A percentile compares a stretch with the other conserved stretches of the same genome.
phyloP scores from a whole-genome alignment of 2,329 filamentous ascomycete species.

The Xylaria sp. region DNA sequence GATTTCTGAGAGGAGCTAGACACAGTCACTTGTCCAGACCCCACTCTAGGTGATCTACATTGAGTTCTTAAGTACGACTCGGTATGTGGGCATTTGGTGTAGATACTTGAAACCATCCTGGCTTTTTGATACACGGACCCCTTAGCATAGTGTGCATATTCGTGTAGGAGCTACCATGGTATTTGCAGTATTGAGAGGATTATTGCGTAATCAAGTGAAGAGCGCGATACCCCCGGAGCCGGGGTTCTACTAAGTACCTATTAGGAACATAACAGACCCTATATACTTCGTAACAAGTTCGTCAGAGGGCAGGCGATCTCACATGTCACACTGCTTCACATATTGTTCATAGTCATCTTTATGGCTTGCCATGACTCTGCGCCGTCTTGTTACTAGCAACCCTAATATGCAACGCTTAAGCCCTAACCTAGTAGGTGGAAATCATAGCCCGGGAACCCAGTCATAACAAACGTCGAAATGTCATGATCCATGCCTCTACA shows the following conservation, averaged over 20 bases:
- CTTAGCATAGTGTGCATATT: background rate
- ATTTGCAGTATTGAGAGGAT: background rate
- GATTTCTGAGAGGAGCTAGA: too few species aligned
- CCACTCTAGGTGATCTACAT: too few species aligned
- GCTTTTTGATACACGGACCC: background rate
- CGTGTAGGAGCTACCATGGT: background rate
- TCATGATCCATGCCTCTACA: background rate
- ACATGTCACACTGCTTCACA: too few species aligned
- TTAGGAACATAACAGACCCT: background rate
- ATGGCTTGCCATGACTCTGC: too few species aligned
- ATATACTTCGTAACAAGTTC: background rate
- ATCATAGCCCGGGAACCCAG: background rate
- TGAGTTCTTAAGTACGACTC: too few species aligned
- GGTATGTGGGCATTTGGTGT: too few species aligned
- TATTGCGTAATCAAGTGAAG: background rate
- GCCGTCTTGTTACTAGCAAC: too few species aligned
- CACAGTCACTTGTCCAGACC: too few species aligned
- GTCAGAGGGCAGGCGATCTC: background rate
- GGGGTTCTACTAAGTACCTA: background rate
- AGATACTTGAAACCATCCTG: background rate
- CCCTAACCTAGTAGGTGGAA: background rate
- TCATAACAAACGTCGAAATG: background rate
- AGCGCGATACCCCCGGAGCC: background rate
- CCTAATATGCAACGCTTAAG: background rate
- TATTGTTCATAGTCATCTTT: too few species aligned